Conservation (phyloP, 1,139 yeast species). For the Debaryomycetaceae sp. region DNA sequence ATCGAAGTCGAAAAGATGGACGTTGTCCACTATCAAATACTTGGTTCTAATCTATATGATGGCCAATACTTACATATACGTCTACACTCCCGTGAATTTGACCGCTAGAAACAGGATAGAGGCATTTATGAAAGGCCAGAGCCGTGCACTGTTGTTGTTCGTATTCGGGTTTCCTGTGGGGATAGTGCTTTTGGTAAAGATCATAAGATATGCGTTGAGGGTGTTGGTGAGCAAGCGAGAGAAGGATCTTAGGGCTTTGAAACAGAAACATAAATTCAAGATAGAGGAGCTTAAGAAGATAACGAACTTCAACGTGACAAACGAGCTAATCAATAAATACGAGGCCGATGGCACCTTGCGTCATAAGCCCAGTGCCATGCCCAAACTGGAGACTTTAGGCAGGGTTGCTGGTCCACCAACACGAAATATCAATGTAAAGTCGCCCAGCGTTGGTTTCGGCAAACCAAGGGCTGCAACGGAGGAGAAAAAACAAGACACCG, state of each 20-base stretch:
- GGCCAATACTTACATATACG: constrained; percentile 23
- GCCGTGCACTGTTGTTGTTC: constrained; percentile 14
- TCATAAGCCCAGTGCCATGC: constrained; percentile 5
- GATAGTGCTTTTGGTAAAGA: constrained; percentile 16
- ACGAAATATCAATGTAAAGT: neutral
- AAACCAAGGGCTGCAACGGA: neutral
- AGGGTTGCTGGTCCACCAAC: neutral
- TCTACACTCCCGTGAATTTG: constrained; percentile 16
- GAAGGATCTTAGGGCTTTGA: constrained; percentile 24
- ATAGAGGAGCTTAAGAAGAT: constrained; percentile 72
- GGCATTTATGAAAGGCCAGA: constrained; percentile 5
- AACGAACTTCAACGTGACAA: constrained; percentile 77
- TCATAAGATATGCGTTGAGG: constrained; percentile 21
- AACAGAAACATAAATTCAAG: constrained; percentile 54
- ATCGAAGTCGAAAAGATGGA: constrained; percentile 11
- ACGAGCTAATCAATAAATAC: constrained; percentile 65
- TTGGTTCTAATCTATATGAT: constrained; percentile 29
- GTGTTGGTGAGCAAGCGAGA: constrained; percentile 21
- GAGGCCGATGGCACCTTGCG: constrained; percentile 31
- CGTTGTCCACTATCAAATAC: constrained; percentile 19
- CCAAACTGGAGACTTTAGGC: neutral
- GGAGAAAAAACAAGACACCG: neutral
- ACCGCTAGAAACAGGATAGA: constrained; percentile 15
- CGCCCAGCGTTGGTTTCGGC: neutral
- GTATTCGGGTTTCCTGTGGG: constrained; percentile 29